Evolutionary conservation across 164 flowering plant genomes (phyloP), one percentile per base, ranked within the genome.

Genomic region (Liquidambar formosana): DNA sequence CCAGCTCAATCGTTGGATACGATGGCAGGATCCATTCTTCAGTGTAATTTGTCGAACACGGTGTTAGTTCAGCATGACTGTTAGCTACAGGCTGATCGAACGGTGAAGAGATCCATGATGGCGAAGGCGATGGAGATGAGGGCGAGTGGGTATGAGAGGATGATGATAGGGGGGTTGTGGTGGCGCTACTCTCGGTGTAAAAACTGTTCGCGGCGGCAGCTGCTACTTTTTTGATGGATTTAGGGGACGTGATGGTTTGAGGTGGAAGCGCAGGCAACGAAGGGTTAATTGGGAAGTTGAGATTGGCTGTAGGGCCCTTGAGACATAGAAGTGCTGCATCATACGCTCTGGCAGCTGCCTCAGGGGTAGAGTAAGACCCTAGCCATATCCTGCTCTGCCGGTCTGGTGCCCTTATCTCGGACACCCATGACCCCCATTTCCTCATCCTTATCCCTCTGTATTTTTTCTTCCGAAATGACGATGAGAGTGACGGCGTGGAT

Each of bases 371-470:
- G 57, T 92, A 89, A 5, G 97, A 93, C 21, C 97, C 97, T 15
- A 93, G 71, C 97, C 97, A 93, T 15, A 93, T 93, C 65, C 97
- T 85, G 49, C 94, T 83, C 57, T 89, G 89, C 28, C 88, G 96
- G 69, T 86, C 86, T 14, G 96, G 97, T 19, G 96, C 94, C 56
- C 97, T 85, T 18, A 93, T 89, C 69, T 93, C 96, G 18, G 96
- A 89, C 4, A 93, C 97, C 91, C 93, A 93, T 68, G 96, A 90
- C 0, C 97, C 97, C 97, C 97, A 93, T 64, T 91, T 93, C 65
- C 97, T 88, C 97, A 93, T 93, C 68, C 96, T 84, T 57, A 90
- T 94, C 62, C 97, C 97, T 72, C 85, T 90, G 85, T 81, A 93
- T 54, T 23, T 23, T 8, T 54, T 54, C 79, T 77, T 87, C 58